Conservation (phyloP, 2,329 filamentous ascomycete species). For the Reticulascus tulasneorum region DNA sequence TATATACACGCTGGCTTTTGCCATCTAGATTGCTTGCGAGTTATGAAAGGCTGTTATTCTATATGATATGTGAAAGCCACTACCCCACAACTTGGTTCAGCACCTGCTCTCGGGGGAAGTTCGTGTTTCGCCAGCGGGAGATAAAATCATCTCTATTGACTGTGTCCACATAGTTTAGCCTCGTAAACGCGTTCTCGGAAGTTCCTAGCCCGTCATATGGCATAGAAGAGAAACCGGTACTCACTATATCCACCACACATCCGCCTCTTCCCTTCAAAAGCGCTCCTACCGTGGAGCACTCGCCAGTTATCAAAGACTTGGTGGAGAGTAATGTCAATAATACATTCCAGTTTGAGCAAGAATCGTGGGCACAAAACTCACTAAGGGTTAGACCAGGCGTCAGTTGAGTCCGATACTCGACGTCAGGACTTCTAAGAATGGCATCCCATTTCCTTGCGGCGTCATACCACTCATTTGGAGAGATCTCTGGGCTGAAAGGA, state of each 20-base stretch:
- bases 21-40: too few species aligned
- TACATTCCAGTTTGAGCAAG: neutral
- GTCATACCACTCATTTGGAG: constrained; percentile 66
- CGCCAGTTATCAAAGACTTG: constrained; percentile 95
- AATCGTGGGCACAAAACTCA: constrained; percentile 38
- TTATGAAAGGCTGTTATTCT: too few species aligned
- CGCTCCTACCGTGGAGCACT: constrained; percentile 79
- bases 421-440: constrained; percentile 60
- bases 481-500: constrained; percentile 44
- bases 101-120: constrained; percentile 48
- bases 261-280: constrained; percentile 78
- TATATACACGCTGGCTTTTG: too few species aligned
- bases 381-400: constrained; percentile 72
- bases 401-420: constrained; percentile 78
- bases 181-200: neutral
- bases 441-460: constrained; percentile 72
- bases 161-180: constrained; percentile 25
- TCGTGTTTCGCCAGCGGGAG: constrained; percentile 71
- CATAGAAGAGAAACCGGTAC: constrained; percentile 28
- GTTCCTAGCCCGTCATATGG: too few species aligned
- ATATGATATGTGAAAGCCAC: too few species aligned
- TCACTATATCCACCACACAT: constrained; percentile 90
- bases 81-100: constrained; percentile 21
- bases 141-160: constrained; percentile 79
- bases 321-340: constrained; percentile 13